These are phyloP conservation scores for Aspergillus sparsus DNA, from an alignment of 495 filamentous ascomycete genomes.

Conservation along the genomic window DNA sequence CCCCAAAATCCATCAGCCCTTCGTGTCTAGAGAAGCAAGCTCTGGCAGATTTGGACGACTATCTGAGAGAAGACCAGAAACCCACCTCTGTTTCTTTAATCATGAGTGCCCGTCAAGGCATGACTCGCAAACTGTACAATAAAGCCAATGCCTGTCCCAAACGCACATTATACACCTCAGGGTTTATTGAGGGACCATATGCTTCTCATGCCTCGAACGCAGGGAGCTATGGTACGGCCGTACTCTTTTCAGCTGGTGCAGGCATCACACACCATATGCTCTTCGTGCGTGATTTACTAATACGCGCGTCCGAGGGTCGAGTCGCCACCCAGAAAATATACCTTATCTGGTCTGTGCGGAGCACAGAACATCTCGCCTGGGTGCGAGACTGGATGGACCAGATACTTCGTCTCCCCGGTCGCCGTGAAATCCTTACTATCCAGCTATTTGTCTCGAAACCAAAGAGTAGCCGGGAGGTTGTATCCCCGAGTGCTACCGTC, in stretches of 20 bases:
- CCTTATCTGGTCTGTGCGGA: constrained; percentile 89
- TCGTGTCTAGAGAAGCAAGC: constrained; percentile 46
- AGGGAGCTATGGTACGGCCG: constrained; percentile 78
- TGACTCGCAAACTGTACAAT: constrained; percentile 75
- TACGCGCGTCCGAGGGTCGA: constrained; percentile 65
- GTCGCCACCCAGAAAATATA: constrained; percentile 78
- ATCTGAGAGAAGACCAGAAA: constrained; percentile 25
- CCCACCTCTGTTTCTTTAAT: constrained; percentile 73
- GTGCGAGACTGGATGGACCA: constrained; percentile 94
- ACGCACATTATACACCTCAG: constrained; percentile 59
- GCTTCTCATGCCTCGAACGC: constrained; percentile 63
- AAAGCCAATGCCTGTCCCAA: constrained; percentile 61
- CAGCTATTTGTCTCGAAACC: constrained; percentile 90
- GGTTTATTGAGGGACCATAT: constrained; percentile 82
- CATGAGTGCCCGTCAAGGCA: constrained; percentile 75
- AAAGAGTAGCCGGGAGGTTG: constrained; percentile 73
- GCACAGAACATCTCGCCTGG: constrained; percentile 88
- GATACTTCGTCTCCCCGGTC: constrained; percentile 79
- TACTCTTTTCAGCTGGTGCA: constrained; percentile 84
- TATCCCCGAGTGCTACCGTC: constrained; percentile 77
- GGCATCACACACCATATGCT: constrained; percentile 88
- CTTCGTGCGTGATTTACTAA: constrained; percentile 72
- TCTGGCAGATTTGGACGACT: constrained; percentile 30
- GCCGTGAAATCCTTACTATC: constrained; percentile 79
- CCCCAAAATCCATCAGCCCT: constrained; percentile 16